Base-by-base conservation (phyloP, 106 monocot species). In the Allium sativum region DNA sequence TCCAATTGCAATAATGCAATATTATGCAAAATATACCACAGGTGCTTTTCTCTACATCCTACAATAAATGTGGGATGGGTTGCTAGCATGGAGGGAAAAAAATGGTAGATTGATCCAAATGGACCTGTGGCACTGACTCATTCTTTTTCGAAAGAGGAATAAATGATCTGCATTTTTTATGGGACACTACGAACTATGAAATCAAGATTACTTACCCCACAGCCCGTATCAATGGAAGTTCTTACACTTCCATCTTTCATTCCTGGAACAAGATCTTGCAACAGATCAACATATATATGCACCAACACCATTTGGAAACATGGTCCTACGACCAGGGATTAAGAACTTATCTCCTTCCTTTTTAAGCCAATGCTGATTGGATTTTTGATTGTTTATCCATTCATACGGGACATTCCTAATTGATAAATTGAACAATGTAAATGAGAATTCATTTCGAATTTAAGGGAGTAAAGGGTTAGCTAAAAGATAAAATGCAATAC, bases 221-320 rank as follows among this genome's bases (percentile, higher is more conserved):
- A 88, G 10, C 93, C 93, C 7, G 93, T 93, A 61, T 93, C 93
- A 44, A 93, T 84, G 15, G 93, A 88, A 60, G 93, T 93, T 65
- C 93, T 62, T 48, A 93, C 61, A 31, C 82, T 81, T 18, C 93
- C 93, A 74, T 93, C 84, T 56, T 81, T 84, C 82, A 93, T 88
- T 64, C 73, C 87, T 51, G 93, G 93, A 64, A 93, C 78, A 31
- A 93, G 69, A 45, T 71, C 57, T 66, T 79, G 71, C 87, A 93
- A 88, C 51, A 82, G 58, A 55, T 88, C 93, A 20, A 84, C 87
- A 75, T 93, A n/a, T n/a, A n/a, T n/a, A 93, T 21, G 71, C 65
- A 55, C 78, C 62, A 8, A 87, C 88, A 43, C 88, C 88, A 64
- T 77, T 58, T 22, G 93, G 84, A 68, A 93, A 93, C 93, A 93